Conservation (phyloP, 345 rosid species). For the Eucalyptus coolabah region DNA sequence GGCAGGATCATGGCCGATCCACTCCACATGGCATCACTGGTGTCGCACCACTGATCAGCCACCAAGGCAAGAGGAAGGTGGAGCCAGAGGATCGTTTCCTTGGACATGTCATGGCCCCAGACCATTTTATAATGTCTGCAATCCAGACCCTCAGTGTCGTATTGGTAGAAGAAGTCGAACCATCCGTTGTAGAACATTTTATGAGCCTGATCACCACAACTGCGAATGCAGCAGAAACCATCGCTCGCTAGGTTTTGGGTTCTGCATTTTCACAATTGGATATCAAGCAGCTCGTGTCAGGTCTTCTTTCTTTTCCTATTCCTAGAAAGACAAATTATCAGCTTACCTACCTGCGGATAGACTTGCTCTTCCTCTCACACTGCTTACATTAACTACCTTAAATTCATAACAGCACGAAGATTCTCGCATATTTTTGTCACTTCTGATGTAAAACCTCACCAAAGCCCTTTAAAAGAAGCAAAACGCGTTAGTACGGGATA, state of each 20-base stretch:
- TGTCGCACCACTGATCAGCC: slow-evolving; percentile 66
- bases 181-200: slow-evolving; percentile 28
- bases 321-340: neutral
- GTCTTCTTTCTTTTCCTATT: neutral
- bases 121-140: slow-evolving; percentile 62
- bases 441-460: neutral
- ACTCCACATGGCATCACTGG: slow-evolving; percentile 55
- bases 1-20: slow-evolving; percentile 81
- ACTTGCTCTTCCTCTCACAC: neutral
- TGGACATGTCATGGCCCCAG: slow-evolving; percentile 88
- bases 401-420: neutral
- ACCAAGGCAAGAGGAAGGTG: slow-evolving; percentile 81
- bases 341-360: neutral
- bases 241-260: slow-evolving; percentile 26
- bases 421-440: neutral
- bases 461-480: neutral
- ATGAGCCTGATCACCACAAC: slow-evolving; percentile 45
- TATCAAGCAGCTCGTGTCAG: neutral
- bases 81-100: slow-evolving; percentile 67
- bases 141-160: slow-evolving; percentile 61
- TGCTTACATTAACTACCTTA: neutral
- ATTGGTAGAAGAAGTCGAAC: slow-evolving; percentile 88
- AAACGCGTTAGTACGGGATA: neutral
- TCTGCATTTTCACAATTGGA: neutral
- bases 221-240: slow-evolving; percentile 55